Evolutionary conservation across 139 green algal species (phyloP), one percentile per base, ranked within the genome.

Genomic region (Yamagishiella unicocca): DNA sequence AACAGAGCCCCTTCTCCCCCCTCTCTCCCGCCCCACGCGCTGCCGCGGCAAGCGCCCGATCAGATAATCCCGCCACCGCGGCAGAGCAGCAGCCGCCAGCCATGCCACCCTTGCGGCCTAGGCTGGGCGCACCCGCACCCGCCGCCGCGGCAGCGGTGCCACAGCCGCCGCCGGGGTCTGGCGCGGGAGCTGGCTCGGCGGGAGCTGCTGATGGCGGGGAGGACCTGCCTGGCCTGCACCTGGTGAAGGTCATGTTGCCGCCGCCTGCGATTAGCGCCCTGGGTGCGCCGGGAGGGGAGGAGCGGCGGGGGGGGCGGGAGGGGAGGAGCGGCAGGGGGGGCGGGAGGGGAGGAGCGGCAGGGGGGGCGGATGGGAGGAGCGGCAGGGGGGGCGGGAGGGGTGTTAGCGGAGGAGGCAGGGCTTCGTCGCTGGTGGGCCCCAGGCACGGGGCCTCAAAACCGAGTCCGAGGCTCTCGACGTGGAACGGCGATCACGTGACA

Each of bases 221-320:
- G 45, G 66, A 55, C 33, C 8, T 73, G 7, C 3, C 43, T 0
- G 81, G 81, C 5, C 66, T 87, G 27, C 35, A 80, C 29, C 53
- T 40, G 4, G 67, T 87, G 25, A 43, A 14, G 22, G 46, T 87
- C 2, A 80, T 35, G 29, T 53, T 87, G 82, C 82, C 82, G 67
- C 82, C 82, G 6, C 82, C 82, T 2, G 61, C 62, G 5, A 86
- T 86, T 31, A 54, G 31, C 31, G 1, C 80, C 1, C 25, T 31
- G 29, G 80, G 80, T 86, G 43, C 24, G 79, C 7, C 67, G 33
- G 19, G 58, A 22, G 58, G 58, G 58, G 58, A n/a, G 12, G n/a
- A 73, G 31, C n/a, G 64, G 64, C 17, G n/a, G 9, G 4, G 64
- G 22, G 6, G 22, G 58, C 19, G 58, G 58, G 19, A 67, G 58